These are phyloP conservation scores for Microcos paniculata DNA, from an alignment of 345 rosid species.

Conservation along the genomic window DNA sequence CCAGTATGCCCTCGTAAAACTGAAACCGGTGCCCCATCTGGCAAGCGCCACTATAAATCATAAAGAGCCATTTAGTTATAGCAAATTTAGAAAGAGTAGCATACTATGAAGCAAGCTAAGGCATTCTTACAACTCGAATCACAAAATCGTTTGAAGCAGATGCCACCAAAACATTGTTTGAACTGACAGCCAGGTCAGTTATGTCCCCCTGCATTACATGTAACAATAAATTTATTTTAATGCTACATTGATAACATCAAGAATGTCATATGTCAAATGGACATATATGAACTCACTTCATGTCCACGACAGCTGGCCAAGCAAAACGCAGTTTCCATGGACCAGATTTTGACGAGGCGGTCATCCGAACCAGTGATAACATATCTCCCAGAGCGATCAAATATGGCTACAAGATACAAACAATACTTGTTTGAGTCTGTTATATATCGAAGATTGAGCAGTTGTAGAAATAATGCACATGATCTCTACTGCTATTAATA, in stretches of 20 bases:
- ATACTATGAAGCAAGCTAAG: conserved; percentile 17
- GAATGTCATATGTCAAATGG: conserved; percentile 13
- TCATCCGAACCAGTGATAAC: conserved; percentile 98
- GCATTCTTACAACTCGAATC: conserved; percentile 85
- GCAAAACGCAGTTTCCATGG: conserved; percentile 99
- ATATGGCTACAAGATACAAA: conserved; percentile 65
- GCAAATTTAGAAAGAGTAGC: conserved; percentile 12
- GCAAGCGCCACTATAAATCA: conserved; percentile 89
- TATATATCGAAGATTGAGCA: background rate
- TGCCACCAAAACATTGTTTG: conserved; percentile 92
- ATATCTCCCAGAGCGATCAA: conserved; percentile 94
- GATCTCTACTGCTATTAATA: background rate
- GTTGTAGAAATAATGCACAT: background rate
- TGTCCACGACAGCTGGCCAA: conserved; percentile 99
- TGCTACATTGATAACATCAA: conserved; percentile 6
- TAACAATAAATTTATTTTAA: conserved; percentile 10
- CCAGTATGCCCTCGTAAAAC: conserved; percentile 93
- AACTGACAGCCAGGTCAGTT: conserved; percentile 95
- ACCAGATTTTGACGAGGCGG: conserved; percentile 98
- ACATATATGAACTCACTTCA: conserved; percentile 66
- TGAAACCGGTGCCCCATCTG: conserved; percentile 94
- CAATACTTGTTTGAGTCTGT: background rate
- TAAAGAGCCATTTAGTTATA: conserved; percentile 19
- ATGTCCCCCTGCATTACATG: conserved; percentile 79
- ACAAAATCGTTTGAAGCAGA: conserved; percentile 98